These are phyloP conservation scores for Paxillus ammoniavirescens DNA, from an alignment of 768 basidiomycete genomes.

Conservation along the genomic window DNA sequence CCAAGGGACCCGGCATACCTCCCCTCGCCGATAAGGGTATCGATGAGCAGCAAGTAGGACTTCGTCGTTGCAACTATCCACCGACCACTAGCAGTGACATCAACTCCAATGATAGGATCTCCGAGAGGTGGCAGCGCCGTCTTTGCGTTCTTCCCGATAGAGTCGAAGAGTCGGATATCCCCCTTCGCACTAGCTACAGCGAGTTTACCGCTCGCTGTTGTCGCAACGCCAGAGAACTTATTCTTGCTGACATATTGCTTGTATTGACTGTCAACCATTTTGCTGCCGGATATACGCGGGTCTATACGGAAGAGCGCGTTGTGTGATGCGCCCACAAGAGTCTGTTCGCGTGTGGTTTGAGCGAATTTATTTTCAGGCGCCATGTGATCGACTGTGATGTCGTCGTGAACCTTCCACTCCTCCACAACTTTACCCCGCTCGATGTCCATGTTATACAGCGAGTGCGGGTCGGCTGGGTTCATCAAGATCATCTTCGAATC, in stretches of 20 bases:
- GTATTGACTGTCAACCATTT: constrained; percentile 91
- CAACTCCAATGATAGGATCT: constrained; percentile 92
- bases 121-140: constrained; percentile 94
- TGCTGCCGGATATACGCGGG: constrained; percentile 87
- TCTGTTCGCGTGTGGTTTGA: constrained; percentile 88
- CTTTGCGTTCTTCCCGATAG: constrained; percentile 98
- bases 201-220: constrained; percentile 82
- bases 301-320: constrained; percentile 98
- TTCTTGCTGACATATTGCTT: constrained; percentile 97
- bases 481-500: constrained; percentile 94
- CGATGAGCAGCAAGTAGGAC: constrained; percentile 91
- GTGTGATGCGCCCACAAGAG: constrained; percentile 88
- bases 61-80: constrained; percentile 96
- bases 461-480: constrained; percentile 77
- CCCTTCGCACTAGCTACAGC: constrained; percentile 97
- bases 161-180: constrained; percentile 92
- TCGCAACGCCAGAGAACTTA: constrained; percentile 89
- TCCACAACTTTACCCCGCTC: constrained; percentile 95
- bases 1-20: constrained; percentile 79
- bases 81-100: constrained; percentile 90
- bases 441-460: constrained; percentile 88
- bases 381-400: constrained; percentile 83
- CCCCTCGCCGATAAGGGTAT: constrained; percentile 92
- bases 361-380: constrained; percentile 94
- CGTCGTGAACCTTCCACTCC: constrained; percentile 97